These are phyloP conservation scores for Hyparrhenia diplandra DNA, from an alignment of 176 grass and related monocot genomes.

Conservation along the genomic window DNA sequence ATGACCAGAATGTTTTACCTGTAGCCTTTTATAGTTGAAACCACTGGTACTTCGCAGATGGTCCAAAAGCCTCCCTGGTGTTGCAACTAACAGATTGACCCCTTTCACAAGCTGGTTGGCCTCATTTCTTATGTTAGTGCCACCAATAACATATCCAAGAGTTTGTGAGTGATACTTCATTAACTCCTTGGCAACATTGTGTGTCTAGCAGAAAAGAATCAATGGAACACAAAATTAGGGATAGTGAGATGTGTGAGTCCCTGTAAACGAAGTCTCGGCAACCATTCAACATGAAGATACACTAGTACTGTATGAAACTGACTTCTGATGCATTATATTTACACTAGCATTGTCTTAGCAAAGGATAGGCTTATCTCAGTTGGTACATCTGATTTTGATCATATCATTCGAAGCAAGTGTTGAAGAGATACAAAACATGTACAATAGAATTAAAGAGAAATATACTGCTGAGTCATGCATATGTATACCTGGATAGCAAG, in stretches of 20 bases:
- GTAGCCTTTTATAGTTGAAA: slow-evolving; percentile 68
- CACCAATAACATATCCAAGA: slow-evolving; percentile 77
- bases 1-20: slow-evolving; percentile 35
- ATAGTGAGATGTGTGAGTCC: background rate
- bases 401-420: background rate
- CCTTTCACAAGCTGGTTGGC: slow-evolving; percentile 62
- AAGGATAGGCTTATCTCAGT: background rate
- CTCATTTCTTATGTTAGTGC: slow-evolving; percentile 53
- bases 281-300: too few species aligned
- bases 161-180: slow-evolving; percentile 91
- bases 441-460: background rate
- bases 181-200: slow-evolving; percentile 78
- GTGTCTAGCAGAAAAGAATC: slow-evolving; percentile 43
- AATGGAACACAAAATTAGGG: background rate
- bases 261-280: too few species aligned
- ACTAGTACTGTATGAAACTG: too few species aligned
- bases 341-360: background rate
- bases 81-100: slow-evolving; percentile 79
- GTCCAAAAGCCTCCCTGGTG: slow-evolving; percentile 85
- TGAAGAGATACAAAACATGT: background rate
- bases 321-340: too few species aligned
- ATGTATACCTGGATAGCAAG: slow-evolving; percentile 51
- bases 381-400: background rate
- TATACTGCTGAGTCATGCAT: too few species aligned
- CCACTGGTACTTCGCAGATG: slow-evolving; percentile 73